A percentile compares a stretch with the other conserved stretches of the same genome.
Conservation (phyloP, 202 grass and related monocot species). For the Cymbopogon flexuosus region DNA sequence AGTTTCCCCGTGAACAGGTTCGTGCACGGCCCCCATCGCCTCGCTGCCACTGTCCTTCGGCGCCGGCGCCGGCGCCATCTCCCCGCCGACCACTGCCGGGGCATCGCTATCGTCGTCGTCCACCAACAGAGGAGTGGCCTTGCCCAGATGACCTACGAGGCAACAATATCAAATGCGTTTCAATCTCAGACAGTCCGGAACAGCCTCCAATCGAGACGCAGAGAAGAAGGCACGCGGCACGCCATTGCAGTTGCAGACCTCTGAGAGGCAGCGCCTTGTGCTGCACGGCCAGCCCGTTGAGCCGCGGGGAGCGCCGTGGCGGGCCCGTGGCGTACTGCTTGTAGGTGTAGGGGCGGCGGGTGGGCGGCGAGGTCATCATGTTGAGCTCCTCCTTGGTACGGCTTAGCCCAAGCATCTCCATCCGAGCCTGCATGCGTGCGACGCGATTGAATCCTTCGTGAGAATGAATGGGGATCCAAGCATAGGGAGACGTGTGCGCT, state of each 20-base stretch:
- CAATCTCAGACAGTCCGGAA: not conserved
- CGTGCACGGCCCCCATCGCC: constrained; percentile 50
- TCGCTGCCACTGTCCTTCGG: constrained; percentile 39
- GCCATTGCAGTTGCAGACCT: not conserved
- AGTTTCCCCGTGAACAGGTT: constrained; percentile 49
- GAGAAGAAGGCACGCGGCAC: not conserved
- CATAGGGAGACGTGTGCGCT: not conserved
- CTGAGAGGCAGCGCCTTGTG: constrained; percentile 21
- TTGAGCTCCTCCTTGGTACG: constrained; percentile 44
- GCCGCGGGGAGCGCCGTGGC: constrained; percentile 19
- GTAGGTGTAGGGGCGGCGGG: constrained; percentile 21
- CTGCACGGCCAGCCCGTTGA: constrained; percentile 9
- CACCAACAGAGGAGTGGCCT: not conserved
- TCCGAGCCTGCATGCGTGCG: constrained; percentile 38
- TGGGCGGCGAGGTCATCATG: constrained; percentile 13
- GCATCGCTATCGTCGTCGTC: not conserved
- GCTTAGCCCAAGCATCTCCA: constrained; percentile 64
- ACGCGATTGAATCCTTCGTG: not conserved
- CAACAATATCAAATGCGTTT: not conserved
- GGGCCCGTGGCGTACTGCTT: not conserved
- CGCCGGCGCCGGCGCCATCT: constrained; percentile 21
- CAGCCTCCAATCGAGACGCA: not conserved
- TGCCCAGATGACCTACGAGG: not conserved
- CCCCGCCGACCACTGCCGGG: not conserved
- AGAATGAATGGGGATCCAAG: not conserved